These are phyloP conservation scores for Phylloporus sp. DNA, from an alignment of 768 basidiomycete genomes.

Conservation along the genomic window DNA sequence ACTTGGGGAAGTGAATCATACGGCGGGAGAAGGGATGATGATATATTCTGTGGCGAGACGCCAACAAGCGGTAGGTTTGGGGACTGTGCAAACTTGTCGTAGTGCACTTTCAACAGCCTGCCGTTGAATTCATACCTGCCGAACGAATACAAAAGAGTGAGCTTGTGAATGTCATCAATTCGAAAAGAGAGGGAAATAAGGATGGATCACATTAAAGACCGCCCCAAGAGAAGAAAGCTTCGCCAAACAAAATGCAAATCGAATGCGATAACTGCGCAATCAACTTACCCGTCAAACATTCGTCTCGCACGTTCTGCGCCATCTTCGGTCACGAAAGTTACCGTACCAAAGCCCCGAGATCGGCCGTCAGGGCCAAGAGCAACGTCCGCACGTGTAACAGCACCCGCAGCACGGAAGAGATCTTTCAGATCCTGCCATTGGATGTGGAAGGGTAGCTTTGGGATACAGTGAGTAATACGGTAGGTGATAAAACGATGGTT, in stretches of 20 bases:
- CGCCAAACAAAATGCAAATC: background rate
- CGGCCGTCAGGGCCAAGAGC: slow-evolving; percentile 84
- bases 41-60: slow-evolving; percentile 16
- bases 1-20: slow-evolving; percentile 25
- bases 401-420: slow-evolving; percentile 86
- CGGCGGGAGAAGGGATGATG: slow-evolving; percentile 12
- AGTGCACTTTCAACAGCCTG: slow-evolving; percentile 82
- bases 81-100: slow-evolving; percentile 69
- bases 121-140: slow-evolving; percentile 84
- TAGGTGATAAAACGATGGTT: background rate
- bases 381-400: slow-evolving; percentile 87
- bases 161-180: slow-evolving; percentile 1
- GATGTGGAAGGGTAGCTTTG: slow-evolving; percentile 86
- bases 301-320: slow-evolving; percentile 82
- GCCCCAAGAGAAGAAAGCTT: background rate
- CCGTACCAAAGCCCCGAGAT: slow-evolving; percentile 90
- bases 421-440: slow-evolving; percentile 99
- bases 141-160: slow-evolving; percentile 3
- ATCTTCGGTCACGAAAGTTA: slow-evolving; percentile 74
- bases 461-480: slow-evolving; percentile 15
- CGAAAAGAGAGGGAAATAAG: background rate
- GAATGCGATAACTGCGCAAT: background rate
- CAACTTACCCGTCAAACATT: slow-evolving; percentile 84
- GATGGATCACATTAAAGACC: background rate
- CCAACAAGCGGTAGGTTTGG: slow-evolving; percentile 24